phyloP scores from a whole-genome alignment of 2,329 filamentous ascomycete genomes.

The Fusarium coffeatum region DNA sequence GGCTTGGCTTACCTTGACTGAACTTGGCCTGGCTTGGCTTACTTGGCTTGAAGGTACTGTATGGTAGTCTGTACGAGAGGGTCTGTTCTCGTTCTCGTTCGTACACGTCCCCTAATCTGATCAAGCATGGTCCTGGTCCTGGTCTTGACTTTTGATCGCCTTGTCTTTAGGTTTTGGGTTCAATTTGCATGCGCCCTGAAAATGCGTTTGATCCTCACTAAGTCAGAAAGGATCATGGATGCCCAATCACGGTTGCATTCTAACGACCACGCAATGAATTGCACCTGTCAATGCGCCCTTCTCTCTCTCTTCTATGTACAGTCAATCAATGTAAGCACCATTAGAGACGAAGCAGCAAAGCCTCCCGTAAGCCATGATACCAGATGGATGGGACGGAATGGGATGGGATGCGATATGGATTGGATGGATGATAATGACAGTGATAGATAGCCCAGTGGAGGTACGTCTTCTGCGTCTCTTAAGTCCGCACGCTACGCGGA shows the following conservation, averaged over 20 bases:
- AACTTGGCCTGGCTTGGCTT: neutral
- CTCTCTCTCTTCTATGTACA: neutral
- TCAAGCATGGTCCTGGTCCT: neutral
- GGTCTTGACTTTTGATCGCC: constrained; percentile 24
- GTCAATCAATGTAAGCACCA: constrained; percentile 27
- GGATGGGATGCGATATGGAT: neutral
- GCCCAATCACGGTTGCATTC: constrained; percentile 21
- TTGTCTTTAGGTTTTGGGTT: constrained; percentile 19
- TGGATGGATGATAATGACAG: constrained; percentile 3
- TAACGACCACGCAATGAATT: constrained; percentile 9
- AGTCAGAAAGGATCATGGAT: neutral
- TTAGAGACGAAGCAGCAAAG: constrained; percentile 23
- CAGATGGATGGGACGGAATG: neutral
- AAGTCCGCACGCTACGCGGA: constrained; percentile 9
- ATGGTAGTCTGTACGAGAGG: neutral
- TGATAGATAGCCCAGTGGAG: neutral
- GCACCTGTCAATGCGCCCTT: neutral
- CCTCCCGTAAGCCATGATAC: constrained; percentile 30
- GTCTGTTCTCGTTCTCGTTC: constrained; percentile 30
- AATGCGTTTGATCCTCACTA: constrained; percentile 23
- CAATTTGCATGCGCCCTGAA: constrained; percentile 37
- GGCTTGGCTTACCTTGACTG: neutral
- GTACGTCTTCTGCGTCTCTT: neutral
- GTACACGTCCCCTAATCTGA: constrained; percentile 15
- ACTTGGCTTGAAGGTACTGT: neutral